Evolutionary conservation across 2,329 filamentous ascomycete genomes (phyloP).

Genomic region (Trichoderma cornu-damae): DNA sequence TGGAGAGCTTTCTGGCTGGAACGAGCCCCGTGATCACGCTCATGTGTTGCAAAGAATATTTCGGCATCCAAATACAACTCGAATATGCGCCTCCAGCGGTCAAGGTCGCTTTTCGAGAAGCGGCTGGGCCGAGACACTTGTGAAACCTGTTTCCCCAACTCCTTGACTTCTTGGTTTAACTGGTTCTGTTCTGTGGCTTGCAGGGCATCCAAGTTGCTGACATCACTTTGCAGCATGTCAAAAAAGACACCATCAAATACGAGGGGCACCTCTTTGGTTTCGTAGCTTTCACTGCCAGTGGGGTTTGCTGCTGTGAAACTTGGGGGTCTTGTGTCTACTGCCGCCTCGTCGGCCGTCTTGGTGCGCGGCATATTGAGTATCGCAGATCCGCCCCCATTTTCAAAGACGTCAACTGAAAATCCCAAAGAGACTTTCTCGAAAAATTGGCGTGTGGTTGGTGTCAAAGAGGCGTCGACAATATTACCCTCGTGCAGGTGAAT

Average conservation of each 20-base stretch:
- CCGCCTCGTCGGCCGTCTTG: background rate
- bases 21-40: slow-evolving; percentile 63
- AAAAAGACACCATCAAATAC: slow-evolving; percentile 78
- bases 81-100: slow-evolving; percentile 75
- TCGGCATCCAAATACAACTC: slow-evolving; percentile 73
- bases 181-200: slow-evolving; percentile 61
- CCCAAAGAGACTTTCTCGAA: slow-evolving; percentile 55
- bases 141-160: slow-evolving; percentile 60
- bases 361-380: background rate
- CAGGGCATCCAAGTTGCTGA: slow-evolving; percentile 62
- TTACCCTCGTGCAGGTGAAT: slow-evolving; percentile 62
- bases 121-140: slow-evolving; percentile 59
- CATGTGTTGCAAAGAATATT: slow-evolving; percentile 76
- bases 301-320: background rate
- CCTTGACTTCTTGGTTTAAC: slow-evolving; percentile 58
- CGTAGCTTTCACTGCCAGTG: slow-evolving; percentile 19
- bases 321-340: background rate
- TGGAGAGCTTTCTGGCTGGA: slow-evolving; percentile 60
- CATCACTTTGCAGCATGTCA: slow-evolving; percentile 64
- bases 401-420: slow-evolving; percentile 26
- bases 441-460: slow-evolving; percentile 58
- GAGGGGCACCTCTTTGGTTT: slow-evolving; percentile 65
- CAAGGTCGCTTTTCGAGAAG: slow-evolving; percentile 61
- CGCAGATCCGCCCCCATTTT: background rate
- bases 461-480: slow-evolving; percentile 63